Evolutionary conservation across 345 rosid genomes (phyloP).

Genomic region (Geranium rotundifolium): DNA sequence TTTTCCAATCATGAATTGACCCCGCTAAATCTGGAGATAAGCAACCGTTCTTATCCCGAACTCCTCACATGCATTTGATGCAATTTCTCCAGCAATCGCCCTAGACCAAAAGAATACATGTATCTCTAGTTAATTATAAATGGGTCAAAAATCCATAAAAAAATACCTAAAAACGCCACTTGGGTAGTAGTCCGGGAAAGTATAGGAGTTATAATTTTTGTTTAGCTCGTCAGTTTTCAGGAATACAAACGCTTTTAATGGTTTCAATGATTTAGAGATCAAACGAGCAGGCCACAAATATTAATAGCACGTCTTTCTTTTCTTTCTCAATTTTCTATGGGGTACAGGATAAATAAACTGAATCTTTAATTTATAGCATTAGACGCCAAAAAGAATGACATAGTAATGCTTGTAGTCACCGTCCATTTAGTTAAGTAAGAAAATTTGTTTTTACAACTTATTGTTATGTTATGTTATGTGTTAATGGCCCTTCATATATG

Average conservation of each 20-base stretch:
- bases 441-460: no score
- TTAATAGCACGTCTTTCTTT: not conserved
- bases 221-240: not conserved
- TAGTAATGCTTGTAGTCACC: not conserved
- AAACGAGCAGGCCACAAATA: not conserved
- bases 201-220: not conserved
- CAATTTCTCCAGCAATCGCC: not conserved
- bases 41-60: not conserved
- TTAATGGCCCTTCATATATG: not conserved
- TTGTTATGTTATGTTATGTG: no score
- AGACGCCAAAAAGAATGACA: not conserved
- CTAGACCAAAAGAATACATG: not conserved
- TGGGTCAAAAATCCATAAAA: not conserved
- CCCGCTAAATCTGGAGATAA: not conserved
- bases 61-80: not conserved
- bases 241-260: not conserved
- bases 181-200: not conserved
- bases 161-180: not conserved
- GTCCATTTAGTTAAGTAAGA: no score
- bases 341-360: not conserved
- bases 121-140: not conserved
- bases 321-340: not conserved
- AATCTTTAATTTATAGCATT: not conserved
- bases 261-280: not conserved
- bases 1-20: constrained; percentile 1